phyloP scores from a whole-genome alignment of 768 basidiomycete species.

The Lyophyllum atratum region DNA sequence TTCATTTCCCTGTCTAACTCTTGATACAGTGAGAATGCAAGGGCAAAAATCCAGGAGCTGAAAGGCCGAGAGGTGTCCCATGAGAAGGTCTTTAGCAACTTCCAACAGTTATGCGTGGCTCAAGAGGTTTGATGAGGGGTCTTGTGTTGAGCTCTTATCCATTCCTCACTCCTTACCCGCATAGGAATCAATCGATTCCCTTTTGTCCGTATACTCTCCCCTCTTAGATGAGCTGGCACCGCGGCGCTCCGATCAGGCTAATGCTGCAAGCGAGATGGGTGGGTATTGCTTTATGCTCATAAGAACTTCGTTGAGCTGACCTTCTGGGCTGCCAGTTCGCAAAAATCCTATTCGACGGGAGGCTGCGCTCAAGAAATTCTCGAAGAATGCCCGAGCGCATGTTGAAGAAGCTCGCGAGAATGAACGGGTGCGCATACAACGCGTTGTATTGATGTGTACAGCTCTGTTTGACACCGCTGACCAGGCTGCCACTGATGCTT shows the following conservation, averaged over 20 bases:
- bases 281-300: slow-evolving; percentile 13
- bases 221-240: slow-evolving; percentile 34
- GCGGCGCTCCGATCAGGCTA: slow-evolving; percentile 32
- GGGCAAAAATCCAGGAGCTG: slow-evolving; percentile 25
- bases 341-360: slow-evolving; percentile 26
- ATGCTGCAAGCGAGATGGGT: slow-evolving; percentile 40
- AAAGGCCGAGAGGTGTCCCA: slow-evolving; percentile 28
- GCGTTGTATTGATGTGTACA: neutral
- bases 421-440: slow-evolving; percentile 33
- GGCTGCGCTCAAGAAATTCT: slow-evolving; percentile 28
- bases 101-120: slow-evolving; percentile 21
- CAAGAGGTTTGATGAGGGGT: slow-evolving; percentile 24
- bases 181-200: slow-evolving; percentile 22
- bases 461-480: neutral
- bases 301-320: neutral
- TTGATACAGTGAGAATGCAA: slow-evolving; percentile 30
- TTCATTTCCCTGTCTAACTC: neutral
- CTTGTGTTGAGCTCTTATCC: neutral
- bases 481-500: slow-evolving; percentile 37
- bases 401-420: slow-evolving; percentile 35
- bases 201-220: slow-evolving; percentile 27
- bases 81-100: slow-evolving; percentile 27
- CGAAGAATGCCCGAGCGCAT: slow-evolving; percentile 33
- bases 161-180: slow-evolving; percentile 1
- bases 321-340: slow-evolving; percentile 25